Evolutionary conservation across 2,329 filamentous ascomycete species (phyloP).

Genomic region (Gremmenia infestans): DNA sequence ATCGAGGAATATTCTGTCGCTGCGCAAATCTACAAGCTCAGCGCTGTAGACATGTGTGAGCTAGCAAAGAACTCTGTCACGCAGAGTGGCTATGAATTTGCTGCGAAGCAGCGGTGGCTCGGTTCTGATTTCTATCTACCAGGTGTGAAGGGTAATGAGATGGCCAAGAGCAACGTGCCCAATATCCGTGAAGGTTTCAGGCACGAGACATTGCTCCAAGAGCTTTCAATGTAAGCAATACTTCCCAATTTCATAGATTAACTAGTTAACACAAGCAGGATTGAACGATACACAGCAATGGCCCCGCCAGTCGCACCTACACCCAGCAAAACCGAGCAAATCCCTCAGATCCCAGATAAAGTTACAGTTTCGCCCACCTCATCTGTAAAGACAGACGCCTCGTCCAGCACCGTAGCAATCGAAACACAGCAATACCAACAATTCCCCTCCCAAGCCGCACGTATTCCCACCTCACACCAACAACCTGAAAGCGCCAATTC

Average conservation of each 20-base stretch:
- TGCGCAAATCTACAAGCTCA: slow-evolving; percentile 97
- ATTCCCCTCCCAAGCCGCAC: slow-evolving; percentile 31
- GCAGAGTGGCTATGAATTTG: slow-evolving; percentile 88
- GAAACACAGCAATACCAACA: slow-evolving; percentile 25
- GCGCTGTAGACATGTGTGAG: slow-evolving; percentile 97
- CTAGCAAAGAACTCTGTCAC: slow-evolving; percentile 92
- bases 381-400: slow-evolving; percentile 31
- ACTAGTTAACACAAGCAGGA: slow-evolving; percentile 23
- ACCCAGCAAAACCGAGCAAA: slow-evolving; percentile 24
- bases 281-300: slow-evolving; percentile 30
- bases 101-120: slow-evolving; percentile 88
- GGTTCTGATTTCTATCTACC: slow-evolving; percentile 72
- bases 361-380: slow-evolving; percentile 29
- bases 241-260: background rate
- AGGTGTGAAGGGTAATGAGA: slow-evolving; percentile 80
- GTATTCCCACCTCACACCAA: slow-evolving; percentile 24
- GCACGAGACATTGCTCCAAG: slow-evolving; percentile 78
- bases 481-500: slow-evolving; percentile 17
- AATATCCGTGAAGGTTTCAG: slow-evolving; percentile 88
- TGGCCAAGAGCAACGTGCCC: slow-evolving; percentile 94
- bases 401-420: slow-evolving; percentile 17
- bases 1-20: slow-evolving; percentile 98
- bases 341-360: slow-evolving; percentile 15
- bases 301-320: slow-evolving; percentile 23
- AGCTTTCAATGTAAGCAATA: slow-evolving; percentile 71